A percentile compares a stretch with the other conserved stretches of the same genome.
phyloP scores from a whole-genome alignment of 176 grass and related monocot genomes.

The Paspalum vaginatum region DNA sequence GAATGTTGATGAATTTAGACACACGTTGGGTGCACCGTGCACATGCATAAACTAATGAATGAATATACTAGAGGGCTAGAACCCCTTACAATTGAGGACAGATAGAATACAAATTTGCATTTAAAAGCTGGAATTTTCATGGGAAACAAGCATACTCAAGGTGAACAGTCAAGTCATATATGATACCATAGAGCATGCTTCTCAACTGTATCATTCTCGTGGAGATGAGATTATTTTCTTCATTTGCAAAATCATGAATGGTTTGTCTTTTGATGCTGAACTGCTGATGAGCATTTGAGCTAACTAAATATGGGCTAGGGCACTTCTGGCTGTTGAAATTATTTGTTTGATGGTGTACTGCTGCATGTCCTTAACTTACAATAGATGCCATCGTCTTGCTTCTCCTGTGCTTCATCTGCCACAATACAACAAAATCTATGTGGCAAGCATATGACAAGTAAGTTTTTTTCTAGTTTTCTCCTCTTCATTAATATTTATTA shows the following conservation, averaged over 20 bases:
- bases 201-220: not conserved
- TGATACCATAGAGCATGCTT: not conserved
- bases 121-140: not conserved
- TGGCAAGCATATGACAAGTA: conserved; percentile 32
- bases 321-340: not conserved
- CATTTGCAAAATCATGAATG: too few species aligned
- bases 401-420: conserved; percentile 28
- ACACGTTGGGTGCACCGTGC: too few species aligned
- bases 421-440: not conserved
- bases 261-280: not conserved
- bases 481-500: not conserved
- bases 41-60: too few species aligned
- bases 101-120: not conserved
- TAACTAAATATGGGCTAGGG: too few species aligned
- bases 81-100: too few species aligned
- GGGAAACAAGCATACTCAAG: not conserved
- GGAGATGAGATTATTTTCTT: too few species aligned
- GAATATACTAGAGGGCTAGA: too few species aligned
- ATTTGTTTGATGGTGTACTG: not conserved
- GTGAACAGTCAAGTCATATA: not conserved
- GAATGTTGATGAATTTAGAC: too few species aligned
- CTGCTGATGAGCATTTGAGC: too few species aligned
- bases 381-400: conserved; percentile 17
- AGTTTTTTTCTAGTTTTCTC: not conserved
- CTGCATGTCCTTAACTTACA: conserved; percentile 9